Base-by-base conservation (phyloP, 1,284 basidiomycete genomes). In the Anthracocystis setariae region DNA sequence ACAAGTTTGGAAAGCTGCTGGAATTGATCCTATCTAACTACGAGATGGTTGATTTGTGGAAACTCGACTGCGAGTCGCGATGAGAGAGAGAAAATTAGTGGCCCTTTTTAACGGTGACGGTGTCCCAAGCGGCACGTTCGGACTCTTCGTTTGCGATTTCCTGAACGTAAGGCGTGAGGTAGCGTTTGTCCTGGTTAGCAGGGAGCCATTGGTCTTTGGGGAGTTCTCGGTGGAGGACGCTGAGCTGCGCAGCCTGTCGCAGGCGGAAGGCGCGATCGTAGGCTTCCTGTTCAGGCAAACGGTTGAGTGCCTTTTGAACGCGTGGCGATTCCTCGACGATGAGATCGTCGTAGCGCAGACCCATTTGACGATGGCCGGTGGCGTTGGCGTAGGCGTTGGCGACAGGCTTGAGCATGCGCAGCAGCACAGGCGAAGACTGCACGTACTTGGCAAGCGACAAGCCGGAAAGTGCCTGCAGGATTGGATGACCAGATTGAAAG, bases 281-380 rank as follows among this genome's bases (percentile, higher is more conserved):
- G 29, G 86, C 82, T 86, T 97, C 90, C 50, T 88, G 87, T 40
- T 88, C 86, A 40, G 92, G 89, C 77, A 98, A 86, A 83, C 95
- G 94, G 46, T 82, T 84, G 77, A 98, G 45, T 12, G 79, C 79
- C 87, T 91, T 89, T 85, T 96, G 91, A 33, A 96, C 92, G 70
- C 90, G 88, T 20, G 86, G 85, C 64, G 89, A 88, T 86, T 98
- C 95, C 85, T 97, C 94, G 62, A 91, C 86, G 72, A 98, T 86
- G 78, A 98, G 88, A 87, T 98, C 95, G 84, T 98, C 95, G 85
- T 96, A 96, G 82, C 89, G 90, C 84, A 97, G 89, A 77, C 95
- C 95, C 83, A 92, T 87, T 84, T 90, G 88, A 78, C 94, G 89
- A 87, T 95, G 92, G 43, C 94, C 94, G 42, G 90, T 85, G 54